Percentiles rank a stretch among this genome's conserved stretches.
phyloP scores from a whole-genome alignment of 2,329 filamentous ascomycete species.

The Xylariaceae sp. region DNA sequence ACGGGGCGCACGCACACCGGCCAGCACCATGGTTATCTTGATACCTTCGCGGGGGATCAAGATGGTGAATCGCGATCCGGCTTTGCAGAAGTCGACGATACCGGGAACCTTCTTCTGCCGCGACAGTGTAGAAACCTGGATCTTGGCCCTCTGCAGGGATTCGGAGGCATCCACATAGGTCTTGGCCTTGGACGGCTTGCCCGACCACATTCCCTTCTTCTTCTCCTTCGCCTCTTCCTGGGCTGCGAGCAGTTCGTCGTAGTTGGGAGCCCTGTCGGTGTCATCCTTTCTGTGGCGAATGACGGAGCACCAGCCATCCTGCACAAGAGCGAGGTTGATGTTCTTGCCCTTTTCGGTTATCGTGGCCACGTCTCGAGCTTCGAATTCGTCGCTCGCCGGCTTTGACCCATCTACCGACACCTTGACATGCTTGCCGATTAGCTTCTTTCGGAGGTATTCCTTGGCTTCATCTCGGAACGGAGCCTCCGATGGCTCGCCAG shows the following conservation, averaged over 20 bases:
- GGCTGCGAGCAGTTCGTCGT: constrained; percentile 78
- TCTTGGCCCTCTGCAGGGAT: constrained; percentile 88
- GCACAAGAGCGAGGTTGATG: constrained; percentile 76
- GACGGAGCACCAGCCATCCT: constrained; percentile 88
- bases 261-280: constrained; percentile 87
- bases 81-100: constrained; percentile 95
- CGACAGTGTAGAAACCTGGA: constrained; percentile 80
- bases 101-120: constrained; percentile 89
- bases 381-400: constrained; percentile 82
- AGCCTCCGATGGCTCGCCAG: constrained; percentile 77
- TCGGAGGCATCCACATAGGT: constrained; percentile 88
- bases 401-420: constrained; percentile 86
- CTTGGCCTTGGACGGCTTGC: constrained; percentile 78
- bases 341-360: constrained; percentile 81
- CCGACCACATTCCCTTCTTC: constrained; percentile 91
- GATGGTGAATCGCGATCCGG: constrained; percentile 89
- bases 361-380: constrained; percentile 91
- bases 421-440: constrained; percentile 94
- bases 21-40: constrained; percentile 91
- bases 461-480: constrained; percentile 92
- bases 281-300: constrained; percentile 94
- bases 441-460: constrained; percentile 86
- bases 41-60: constrained; percentile 87
- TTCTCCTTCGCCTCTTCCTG: constrained; percentile 80
- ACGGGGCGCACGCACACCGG: constrained; percentile 83